A percentile compares a stretch with the other conserved stretches of the same genome.
phyloP scores from a whole-genome alignment of 164 flowering plant genomes.

The Nymphaea colorata region DNA sequence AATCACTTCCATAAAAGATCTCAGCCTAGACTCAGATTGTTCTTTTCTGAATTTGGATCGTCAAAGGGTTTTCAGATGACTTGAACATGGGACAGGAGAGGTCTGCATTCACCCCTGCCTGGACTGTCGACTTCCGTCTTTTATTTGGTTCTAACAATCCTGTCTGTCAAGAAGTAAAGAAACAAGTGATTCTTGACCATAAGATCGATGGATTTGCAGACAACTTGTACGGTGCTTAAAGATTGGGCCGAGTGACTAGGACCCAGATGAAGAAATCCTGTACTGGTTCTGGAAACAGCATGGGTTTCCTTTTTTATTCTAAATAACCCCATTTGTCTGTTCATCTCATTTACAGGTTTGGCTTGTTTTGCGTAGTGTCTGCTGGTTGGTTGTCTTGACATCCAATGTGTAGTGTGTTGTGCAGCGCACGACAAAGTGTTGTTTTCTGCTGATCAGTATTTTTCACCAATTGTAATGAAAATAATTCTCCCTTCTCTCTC shows the following conservation, averaged over 20 bases:
- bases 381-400: not conserved
- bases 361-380: not conserved
- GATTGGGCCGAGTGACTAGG: not conserved
- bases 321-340: not conserved
- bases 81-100: not conserved
- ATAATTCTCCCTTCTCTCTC: not conserved
- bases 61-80: conserved; percentile 8
- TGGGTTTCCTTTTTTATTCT: not conserved
- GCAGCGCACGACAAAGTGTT: not conserved
- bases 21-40: conserved; percentile 15
- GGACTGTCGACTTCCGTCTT: not conserved
- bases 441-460: not conserved
- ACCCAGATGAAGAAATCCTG: not conserved
- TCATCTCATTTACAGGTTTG: not conserved
- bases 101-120: conserved; percentile 1
- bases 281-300: not conserved
- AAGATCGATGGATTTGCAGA: not conserved
- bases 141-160: not conserved
- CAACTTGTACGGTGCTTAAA: not conserved
- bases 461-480: not conserved
- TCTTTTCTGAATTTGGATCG: conserved; percentile 15
- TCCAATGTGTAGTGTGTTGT: not conserved
- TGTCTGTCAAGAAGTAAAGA: not conserved
- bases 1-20: conserved; percentile 6
- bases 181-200: not conserved